A percentile compares a stretch with the other conserved stretches of the same genome.
Conservation (phyloP, 2,329 filamentous ascomycete genomes). For the Pestalotiopsis sp. region DNA sequence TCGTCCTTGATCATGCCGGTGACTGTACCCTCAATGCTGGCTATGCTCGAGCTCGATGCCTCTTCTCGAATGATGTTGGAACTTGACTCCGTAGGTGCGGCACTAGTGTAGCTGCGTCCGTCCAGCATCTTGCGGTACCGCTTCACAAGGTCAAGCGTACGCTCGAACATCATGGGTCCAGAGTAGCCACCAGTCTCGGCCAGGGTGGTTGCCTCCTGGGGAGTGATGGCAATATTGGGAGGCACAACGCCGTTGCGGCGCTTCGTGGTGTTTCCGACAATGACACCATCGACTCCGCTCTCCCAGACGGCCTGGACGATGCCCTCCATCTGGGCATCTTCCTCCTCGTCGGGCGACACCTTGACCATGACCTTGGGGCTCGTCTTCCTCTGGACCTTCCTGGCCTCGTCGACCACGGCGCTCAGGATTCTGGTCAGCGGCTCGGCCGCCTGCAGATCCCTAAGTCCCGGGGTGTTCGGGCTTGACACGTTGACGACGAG, state of each 20-base stretch:
- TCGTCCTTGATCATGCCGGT: constrained; percentile 28
- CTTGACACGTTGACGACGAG: constrained; percentile 98
- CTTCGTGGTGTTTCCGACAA: constrained; percentile 97
- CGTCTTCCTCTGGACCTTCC: constrained; percentile 66
- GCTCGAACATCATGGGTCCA: constrained; percentile 83
- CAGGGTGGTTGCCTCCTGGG: constrained; percentile 67
- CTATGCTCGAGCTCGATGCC: constrained; percentile 33
- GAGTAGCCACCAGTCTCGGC: constrained; percentile 86
- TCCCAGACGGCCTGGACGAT: constrained; percentile 84
- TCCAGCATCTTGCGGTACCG: constrained; percentile 76
- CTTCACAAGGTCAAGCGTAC: constrained; percentile 76
- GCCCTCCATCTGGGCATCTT: constrained; percentile 79
- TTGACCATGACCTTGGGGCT: constrained; percentile 94
- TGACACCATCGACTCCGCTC: constrained; percentile 90
- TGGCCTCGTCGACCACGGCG: constrained; percentile 80
- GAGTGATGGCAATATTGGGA: constrained; percentile 62
- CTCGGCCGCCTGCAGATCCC: constrained; percentile 81
- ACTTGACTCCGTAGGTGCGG: constrained; percentile 15
- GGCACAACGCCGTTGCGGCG: constrained; percentile 73
- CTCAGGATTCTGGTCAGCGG: constrained; percentile 79
- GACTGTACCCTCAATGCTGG: constrained; percentile 35
- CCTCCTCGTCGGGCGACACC: constrained; percentile 93
- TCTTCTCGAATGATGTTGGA: constrained; percentile 23
- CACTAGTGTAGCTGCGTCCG: constrained; percentile 41
- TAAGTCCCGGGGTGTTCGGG: constrained; percentile 90